A percentile compares a stretch with the other conserved stretches of the same genome.
These are phyloP conservation scores for Colletotrichum tabaci DNA, from an alignment of 2,329 filamentous ascomycete genomes.

Conservation along the genomic window DNA sequence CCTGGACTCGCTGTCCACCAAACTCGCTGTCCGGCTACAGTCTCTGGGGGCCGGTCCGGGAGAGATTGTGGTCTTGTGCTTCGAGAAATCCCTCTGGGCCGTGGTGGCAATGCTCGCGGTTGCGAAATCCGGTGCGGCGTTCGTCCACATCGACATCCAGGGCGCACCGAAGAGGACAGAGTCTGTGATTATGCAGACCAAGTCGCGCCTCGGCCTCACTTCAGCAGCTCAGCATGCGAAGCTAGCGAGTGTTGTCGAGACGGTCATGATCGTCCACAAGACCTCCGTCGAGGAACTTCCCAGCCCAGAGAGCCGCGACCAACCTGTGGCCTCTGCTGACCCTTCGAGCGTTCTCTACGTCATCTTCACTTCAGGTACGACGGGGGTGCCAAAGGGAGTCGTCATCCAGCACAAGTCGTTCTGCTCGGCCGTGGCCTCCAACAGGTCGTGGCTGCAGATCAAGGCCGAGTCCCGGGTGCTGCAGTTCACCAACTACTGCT, in stretches of 20 bases:
- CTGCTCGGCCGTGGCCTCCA: conserved; percentile 43
- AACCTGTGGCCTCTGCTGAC: neutral
- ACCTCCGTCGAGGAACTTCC: neutral
- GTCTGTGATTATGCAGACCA: conserved; percentile 28
- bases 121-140: conserved; percentile 51
- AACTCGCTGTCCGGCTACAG: conserved; percentile 40
- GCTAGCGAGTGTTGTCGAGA: neutral
- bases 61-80: conserved; percentile 46
- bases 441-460: conserved; percentile 31
- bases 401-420: conserved; percentile 52
- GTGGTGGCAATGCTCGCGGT: conserved; percentile 50
- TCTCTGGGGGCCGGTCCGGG: conserved; percentile 42
- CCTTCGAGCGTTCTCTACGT: conserved; percentile 48
- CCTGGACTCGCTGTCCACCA: conserved; percentile 41
- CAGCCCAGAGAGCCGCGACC: too few relatives aligned
- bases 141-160: conserved; percentile 49
- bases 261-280: conserved; percentile 10
- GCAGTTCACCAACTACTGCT: conserved; percentile 68
- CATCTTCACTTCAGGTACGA: conserved; percentile 69
- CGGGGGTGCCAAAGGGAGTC: conserved; percentile 65
- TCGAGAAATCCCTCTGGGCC: conserved; percentile 49
- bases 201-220: conserved; percentile 8
- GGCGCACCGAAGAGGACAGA: conserved; percentile 13
- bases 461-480: conserved; percentile 14
- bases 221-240: conserved; percentile 17